A percentile compares a stretch with the other conserved stretches of the same genome.
Conservation (phyloP, 2,329 filamentous ascomycete genomes). For the Ceratocystis colombiana region DNA sequence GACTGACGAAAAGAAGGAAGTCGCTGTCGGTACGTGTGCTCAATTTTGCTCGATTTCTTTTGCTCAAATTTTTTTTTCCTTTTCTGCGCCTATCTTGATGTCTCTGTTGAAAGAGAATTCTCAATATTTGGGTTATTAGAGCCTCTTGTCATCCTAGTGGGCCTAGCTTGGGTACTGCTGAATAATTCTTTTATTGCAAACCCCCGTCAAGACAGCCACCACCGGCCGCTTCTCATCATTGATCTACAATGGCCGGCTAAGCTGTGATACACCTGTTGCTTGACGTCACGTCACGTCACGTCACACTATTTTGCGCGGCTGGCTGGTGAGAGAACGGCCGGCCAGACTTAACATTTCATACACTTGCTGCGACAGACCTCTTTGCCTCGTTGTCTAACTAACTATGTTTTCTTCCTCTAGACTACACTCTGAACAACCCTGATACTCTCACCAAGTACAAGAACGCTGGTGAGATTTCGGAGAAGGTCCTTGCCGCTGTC, state of each 20-base stretch:
- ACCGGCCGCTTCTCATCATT: conserved; percentile 5
- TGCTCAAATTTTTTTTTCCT: background rate
- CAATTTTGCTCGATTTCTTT: conserved; percentile 10
- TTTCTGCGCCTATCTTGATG: conserved; percentile 7
- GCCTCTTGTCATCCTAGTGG: no score
- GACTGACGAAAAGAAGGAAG: conserved; percentile 38
- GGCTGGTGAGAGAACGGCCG: no score
- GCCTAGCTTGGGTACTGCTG: background rate
- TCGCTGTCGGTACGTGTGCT: conserved; percentile 32
- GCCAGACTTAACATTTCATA: no score
- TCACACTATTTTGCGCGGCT: background rate
- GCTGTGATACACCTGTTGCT: conserved; percentile 11
- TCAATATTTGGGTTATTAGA: background rate
- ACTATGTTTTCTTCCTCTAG: conserved; percentile 37
- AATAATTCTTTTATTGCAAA: conserved; percentile 7
- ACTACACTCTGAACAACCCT: conserved; percentile 82
- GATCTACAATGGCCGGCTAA: conserved; percentile 2
- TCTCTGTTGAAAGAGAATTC: background rate
- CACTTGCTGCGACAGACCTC: background rate
- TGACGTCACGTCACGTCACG: background rate
- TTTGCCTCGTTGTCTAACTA: background rate
- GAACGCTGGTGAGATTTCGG: conserved; percentile 86
- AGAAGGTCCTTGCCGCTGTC: conserved; percentile 88
- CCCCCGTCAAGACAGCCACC: conserved; percentile 20
- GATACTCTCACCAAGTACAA: conserved; percentile 99